Conservation (phyloP, 2,329 filamentous ascomycete genomes). For the Dendrostoma leiphaemia region DNA sequence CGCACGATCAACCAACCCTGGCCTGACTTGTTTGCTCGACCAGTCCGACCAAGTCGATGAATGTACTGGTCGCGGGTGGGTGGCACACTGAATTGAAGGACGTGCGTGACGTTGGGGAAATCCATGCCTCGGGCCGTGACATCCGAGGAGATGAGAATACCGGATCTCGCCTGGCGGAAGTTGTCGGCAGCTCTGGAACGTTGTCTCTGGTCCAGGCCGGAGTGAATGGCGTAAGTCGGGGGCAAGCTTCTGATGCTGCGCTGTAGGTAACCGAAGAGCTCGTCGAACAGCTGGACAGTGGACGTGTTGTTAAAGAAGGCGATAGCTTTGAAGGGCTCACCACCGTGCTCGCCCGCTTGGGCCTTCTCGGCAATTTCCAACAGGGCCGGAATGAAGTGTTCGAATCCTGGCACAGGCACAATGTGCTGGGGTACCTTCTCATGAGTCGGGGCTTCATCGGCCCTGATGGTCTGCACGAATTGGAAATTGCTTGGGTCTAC, state of each 20-base stretch:
- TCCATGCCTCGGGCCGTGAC: conserved; percentile 83
- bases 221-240: conserved; percentile 66
- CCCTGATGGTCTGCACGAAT: conserved; percentile 83
- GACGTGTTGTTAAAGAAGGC: conserved; percentile 83
- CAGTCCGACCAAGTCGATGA: conserved; percentile 75
- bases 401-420: conserved; percentile 64
- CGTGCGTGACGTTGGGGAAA: conserved; percentile 77
- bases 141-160: conserved; percentile 73
- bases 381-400: conserved; percentile 74
- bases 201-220: conserved; percentile 66
- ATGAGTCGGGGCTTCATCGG: conserved; percentile 83
- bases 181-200: conserved; percentile 69
- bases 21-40: conserved; percentile 70
- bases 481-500: conserved; percentile 79
- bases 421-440: conserved; percentile 78
- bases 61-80: conserved; percentile 69
- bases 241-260: conserved; percentile 38
- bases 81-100: conserved; percentile 69
- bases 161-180: conserved; percentile 66
- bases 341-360: conserved; percentile 33
- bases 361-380: conserved; percentile 68
- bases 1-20: conserved; percentile 68
- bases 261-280: conserved; percentile 50
- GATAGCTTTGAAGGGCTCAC: conserved; percentile 86
- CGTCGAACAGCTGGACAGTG: conserved; percentile 61